Percentiles rank a stretch among this genome's conserved stretches.
Conservation (phyloP, 2,329 filamentous ascomycete genomes). For the Zasmidium cellare region DNA sequence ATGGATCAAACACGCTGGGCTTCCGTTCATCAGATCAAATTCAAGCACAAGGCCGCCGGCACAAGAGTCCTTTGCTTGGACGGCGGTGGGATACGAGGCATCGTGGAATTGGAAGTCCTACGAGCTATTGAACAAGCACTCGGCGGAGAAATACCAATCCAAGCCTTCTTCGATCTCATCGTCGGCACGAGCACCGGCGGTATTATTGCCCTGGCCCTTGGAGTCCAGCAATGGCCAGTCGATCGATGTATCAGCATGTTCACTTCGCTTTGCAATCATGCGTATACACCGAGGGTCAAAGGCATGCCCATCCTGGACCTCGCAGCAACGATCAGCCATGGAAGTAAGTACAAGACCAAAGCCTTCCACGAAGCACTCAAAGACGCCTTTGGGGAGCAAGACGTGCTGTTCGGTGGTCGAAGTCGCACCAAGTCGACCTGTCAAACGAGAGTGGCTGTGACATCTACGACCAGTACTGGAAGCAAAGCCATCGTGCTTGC, state of each 20-base stretch:
- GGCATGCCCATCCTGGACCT: constrained; percentile 1
- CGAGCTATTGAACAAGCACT: constrained; percentile 38
- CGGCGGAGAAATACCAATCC: constrained; percentile 38
- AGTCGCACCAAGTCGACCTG: constrained; percentile 10
- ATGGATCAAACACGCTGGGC: constrained; percentile 1
- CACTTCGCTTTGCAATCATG: constrained; percentile 26
- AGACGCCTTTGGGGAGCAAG: constrained; percentile 32
- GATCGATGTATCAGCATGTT: constrained; percentile 36
- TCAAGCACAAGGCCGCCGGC: constrained; percentile 40
- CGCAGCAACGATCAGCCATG: constrained; percentile 7
- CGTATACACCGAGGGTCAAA: constrained; percentile 6
- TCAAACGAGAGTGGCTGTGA: constrained; percentile 42
- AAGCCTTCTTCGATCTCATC: constrained; percentile 48
- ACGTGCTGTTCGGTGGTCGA: constrained; percentile 39
- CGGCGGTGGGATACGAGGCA: constrained; percentile 40
- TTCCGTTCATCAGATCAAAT: constrained; percentile 15
- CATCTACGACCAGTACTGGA: constrained; percentile 36
- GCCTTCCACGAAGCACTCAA: constrained; percentile 34
- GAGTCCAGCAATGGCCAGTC: constrained; percentile 20
- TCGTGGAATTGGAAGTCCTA: constrained; percentile 44
- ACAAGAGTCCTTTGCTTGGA: constrained; percentile 40
- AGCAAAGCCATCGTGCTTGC: constrained; percentile 38
- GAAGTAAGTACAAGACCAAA: constrained; percentile 22
- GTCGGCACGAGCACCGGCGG: constrained; percentile 41
- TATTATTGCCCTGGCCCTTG: constrained; percentile 31